Evolutionary conservation across 257 asterid genomes (phyloP), one percentile per base, ranked within the genome.

Genomic region (Coffea eugenioides): DNA sequence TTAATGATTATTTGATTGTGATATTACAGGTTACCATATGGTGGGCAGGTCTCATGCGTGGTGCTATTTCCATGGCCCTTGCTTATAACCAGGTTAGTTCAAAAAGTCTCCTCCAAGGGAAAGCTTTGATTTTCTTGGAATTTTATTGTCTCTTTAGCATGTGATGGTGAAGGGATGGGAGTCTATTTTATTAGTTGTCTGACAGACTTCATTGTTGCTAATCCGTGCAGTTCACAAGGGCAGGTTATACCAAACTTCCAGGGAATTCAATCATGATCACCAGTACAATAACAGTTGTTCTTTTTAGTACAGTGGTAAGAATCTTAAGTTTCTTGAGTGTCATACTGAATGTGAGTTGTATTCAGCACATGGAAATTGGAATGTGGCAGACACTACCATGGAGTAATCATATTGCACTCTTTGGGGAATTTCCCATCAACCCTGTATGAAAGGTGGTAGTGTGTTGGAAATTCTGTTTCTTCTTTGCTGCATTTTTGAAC

Each of bases 41-140:
- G 99, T 96, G 99, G 99, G 97, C 99, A 57, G 99, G 99, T 82
- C 98, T 96, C 71, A 94, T 96, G 99, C 90, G 98, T 16, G 99
- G 99, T 73, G 98, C 99, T 31, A 98, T 96, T 82, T 96, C 99
- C 54, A 85, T 96, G 97, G 99, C 99, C 75, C 99, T 96, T 80
- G 99, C 99, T 84, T 96, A 96, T 90, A 96, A 96, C 79, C 95
- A 96, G 97, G 99, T 94, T 83, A 80, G 75, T 18, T 45, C 45
- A 43, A 36, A 45, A 51, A 68, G 36, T 69, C 52, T 80, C 67
- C 77, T 75, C 66, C 15, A 5, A 48, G 52, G 62, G 62, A 13
- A 11, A 2, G 45, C 7, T 13, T 41, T 39, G 49, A 21, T 7
- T 64, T 62, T 71, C 8, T 64, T 25, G 70, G 21, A 65, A 71